phyloP scores from a whole-genome alignment of 805 yeast species.

The Cyberlindnera japonica region DNA sequence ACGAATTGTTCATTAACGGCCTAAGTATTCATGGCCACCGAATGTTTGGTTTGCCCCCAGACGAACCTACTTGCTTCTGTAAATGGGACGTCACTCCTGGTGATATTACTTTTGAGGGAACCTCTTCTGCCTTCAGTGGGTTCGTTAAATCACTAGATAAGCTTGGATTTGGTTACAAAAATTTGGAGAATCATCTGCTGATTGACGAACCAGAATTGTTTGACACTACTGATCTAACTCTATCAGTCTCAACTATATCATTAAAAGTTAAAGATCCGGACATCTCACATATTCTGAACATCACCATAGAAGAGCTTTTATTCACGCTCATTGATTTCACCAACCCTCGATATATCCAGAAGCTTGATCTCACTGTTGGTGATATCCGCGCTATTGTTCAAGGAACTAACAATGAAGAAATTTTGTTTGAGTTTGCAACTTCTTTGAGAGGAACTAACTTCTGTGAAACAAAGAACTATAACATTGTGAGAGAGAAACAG shows the following conservation, averaged over 20 bases:
- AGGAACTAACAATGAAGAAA: conserved; percentile 19
- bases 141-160: conserved; percentile 41
- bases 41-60: conserved; percentile 89
- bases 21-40: conserved; percentile 78
- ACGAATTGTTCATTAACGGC: conserved; percentile 53
- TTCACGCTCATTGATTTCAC: conserved; percentile 66
- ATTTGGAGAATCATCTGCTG: conserved; percentile 71
- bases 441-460: conserved; percentile 60
- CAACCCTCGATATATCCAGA: conserved; percentile 57
- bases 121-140: conserved; percentile 42
- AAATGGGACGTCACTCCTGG: conserved; percentile 85
- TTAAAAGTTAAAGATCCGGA: conserved; percentile 38
- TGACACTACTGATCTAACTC: conserved; percentile 67
- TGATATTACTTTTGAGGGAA: conserved; percentile 48
- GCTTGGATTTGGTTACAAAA: conserved; percentile 61
- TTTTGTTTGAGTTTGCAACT: conserved; percentile 47
- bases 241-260: conserved; percentile 46
- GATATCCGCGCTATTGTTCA: conserved; percentile 35
- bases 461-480: conserved; percentile 46
- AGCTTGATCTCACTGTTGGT: conserved; percentile 50
- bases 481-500: conserved; percentile 48
- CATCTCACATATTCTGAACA: conserved; percentile 21
- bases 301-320: conserved; percentile 27
- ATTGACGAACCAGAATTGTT: conserved; percentile 50
- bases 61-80: conserved; percentile 82